Evolutionary conservation across 371 early-diverging fungal genomes (phyloP).

Genomic region (Catenaria anguillulae): DNA sequence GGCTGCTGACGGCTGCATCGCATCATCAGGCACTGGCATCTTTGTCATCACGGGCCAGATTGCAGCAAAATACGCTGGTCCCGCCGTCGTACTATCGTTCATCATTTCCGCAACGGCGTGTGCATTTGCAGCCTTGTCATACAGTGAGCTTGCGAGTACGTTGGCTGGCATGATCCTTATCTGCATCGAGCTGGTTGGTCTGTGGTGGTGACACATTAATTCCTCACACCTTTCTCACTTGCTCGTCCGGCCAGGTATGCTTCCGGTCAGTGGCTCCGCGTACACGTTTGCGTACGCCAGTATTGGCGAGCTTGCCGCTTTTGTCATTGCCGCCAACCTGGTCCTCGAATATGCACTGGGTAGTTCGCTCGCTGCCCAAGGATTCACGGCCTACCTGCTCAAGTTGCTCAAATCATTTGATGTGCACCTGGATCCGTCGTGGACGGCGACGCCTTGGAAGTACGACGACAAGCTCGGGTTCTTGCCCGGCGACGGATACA

Average conservation of each 20-base stretch:
- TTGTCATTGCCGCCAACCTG: constrained; percentile 46
- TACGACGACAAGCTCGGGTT: constrained; percentile 30
- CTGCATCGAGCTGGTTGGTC: too few relatives aligned
- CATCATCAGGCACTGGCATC: constrained; percentile 52
- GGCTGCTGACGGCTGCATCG: too few relatives aligned
- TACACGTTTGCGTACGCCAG: constrained; percentile 71
- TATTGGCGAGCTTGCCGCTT: not conserved
- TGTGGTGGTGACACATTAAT: too few relatives aligned
- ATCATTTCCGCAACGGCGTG: constrained; percentile 20
- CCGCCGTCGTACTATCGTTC: constrained; percentile 59
- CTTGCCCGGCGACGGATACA: constrained; percentile 32
- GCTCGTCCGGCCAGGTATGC: too few relatives aligned
- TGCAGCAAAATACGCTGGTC: constrained; percentile 63
- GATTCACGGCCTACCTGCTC: constrained; percentile 63
- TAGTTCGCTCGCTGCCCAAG: constrained; percentile 25
- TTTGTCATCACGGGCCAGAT: constrained; percentile 50
- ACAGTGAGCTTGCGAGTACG: constrained; percentile 44
- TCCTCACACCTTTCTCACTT: too few relatives aligned
- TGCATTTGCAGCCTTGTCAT: constrained; percentile 55
- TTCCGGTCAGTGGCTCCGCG: constrained; percentile 71
- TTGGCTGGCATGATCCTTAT: constrained; percentile 70
- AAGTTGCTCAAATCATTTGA: constrained; percentile 44
- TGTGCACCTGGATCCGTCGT: constrained; percentile 24
- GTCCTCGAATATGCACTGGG: constrained; percentile 58
- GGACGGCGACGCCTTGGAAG: constrained; percentile 43